Evolutionary conservation across 23 red algal species (phyloP), one percentile per base, ranked within the genome.

Genomic region (Agarophyton chilense): DNA sequence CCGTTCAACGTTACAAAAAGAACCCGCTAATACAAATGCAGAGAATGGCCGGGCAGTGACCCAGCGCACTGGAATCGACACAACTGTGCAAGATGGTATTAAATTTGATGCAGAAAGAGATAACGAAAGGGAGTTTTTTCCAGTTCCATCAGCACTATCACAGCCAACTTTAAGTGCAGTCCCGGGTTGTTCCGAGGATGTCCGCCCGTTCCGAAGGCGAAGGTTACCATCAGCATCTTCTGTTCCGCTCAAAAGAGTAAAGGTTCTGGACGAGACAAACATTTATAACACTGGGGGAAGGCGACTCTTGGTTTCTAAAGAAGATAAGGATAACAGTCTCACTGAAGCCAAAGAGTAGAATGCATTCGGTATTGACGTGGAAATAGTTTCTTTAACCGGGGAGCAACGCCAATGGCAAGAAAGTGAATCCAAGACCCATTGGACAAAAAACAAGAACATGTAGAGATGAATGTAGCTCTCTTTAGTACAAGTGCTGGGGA

Each of bases 181-280:
- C 51, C 41, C 51, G 22, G 13, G 0, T 80, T 13, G 28, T 45
- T 26, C 17, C 2, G 76, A 56, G 26, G 54, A 83, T 83, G 79
- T 83, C 0, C 79, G 79, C 38, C 79, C 55, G 24, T 83, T 83
- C 45, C 79, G 79, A 24, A 62, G 33, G 29, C 51, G 79, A 63
- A 83, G 34, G 57, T 13, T 83, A 18, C 79, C 79, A 32, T 65
- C 55, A 24, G 55, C 43, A 47, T 19, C 79, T 64, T 12, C 43
- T 61, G 44, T 83, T 83, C 79, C 52, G 61, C 14, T 83, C n/a
- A 61, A 64, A 22, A 52, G 79, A 44, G 79, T 65, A 12, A 61
- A 83, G 28, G 79, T 67, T 25, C 25, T 83, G 7, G 34, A 45
- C 12, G 61, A 74, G 43, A 43, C 40, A 10, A 74, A 49, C 3